Percentiles rank a stretch among this genome's conserved stretches.
phyloP scores from a whole-genome alignment of 140 eudicot genomes.

The Oenanthe javanica region DNA sequence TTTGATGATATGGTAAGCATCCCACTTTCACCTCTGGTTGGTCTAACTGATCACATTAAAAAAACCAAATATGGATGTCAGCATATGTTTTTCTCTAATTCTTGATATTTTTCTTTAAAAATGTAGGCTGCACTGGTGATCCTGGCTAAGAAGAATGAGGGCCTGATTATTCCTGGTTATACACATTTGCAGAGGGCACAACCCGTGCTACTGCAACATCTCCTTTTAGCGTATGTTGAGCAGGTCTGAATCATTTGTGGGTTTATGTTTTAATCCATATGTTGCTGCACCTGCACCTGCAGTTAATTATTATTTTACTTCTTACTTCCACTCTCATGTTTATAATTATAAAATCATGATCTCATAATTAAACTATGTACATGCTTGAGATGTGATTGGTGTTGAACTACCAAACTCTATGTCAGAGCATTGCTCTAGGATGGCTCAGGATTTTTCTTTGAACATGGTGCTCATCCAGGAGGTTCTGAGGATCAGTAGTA shows the following conservation, averaged over 20 bases:
- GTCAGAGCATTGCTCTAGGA: not conserved
- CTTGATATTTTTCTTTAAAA: slow-evolving; percentile 1
- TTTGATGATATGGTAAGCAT: not conserved
- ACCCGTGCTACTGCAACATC: slow-evolving; percentile 86
- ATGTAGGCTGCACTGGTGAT: slow-evolving; percentile 57
- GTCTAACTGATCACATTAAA: not conserved
- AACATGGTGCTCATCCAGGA: too few species aligned
- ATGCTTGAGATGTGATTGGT: not conserved
- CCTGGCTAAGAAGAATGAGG: slow-evolving; percentile 64
- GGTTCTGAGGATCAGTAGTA: too few species aligned
- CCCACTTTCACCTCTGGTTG: not conserved
- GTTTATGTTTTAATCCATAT: not conserved
- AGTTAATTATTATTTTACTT: not conserved
- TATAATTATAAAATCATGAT: not conserved
- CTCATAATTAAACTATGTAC: not conserved
- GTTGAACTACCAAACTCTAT: not conserved
- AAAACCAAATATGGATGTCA: not conserved
- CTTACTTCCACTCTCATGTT: not conserved
- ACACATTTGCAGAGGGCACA: slow-evolving; percentile 95
- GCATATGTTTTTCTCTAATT: not conserved
- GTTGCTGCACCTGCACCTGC: not conserved
- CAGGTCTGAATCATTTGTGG: slow-evolving; percentile 49
- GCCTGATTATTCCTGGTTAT: slow-evolving; percentile 87
- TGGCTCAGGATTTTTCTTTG: too few species aligned
- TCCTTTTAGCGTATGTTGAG: slow-evolving; percentile 82